Evolutionary conservation across 23 red algal species (phyloP).

Genomic region (Pyropia yezoensis): DNA sequence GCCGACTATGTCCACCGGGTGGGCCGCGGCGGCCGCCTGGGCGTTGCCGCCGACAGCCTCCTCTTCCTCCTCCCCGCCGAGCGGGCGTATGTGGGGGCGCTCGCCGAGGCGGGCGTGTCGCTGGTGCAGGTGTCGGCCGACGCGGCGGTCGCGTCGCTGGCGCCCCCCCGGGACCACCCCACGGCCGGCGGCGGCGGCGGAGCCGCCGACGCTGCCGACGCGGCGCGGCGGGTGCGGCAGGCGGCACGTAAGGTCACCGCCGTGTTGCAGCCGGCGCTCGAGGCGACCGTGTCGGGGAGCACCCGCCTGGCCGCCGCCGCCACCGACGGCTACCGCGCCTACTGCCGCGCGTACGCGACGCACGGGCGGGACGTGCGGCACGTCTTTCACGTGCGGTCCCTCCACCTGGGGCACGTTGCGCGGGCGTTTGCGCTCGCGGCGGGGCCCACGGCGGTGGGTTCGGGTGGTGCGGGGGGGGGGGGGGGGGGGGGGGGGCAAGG

Average conservation of each 20-base stretch:
- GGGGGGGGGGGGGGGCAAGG: slow-evolving; percentile 14
- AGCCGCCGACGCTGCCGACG: not conserved
- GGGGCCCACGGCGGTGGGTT: slow-evolving; percentile 37
- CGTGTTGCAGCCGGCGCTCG: slow-evolving; percentile 35
- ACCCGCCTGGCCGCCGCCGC: slow-evolving; percentile 30
- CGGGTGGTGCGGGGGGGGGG: too few relatives aligned
- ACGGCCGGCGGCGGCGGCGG: too few relatives aligned
- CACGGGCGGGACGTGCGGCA: slow-evolving; percentile 60
- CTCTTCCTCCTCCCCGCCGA: slow-evolving; percentile 75
- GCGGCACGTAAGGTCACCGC: slow-evolving; percentile 27
- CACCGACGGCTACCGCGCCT: slow-evolving; percentile 46
- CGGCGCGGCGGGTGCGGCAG: slow-evolving; percentile 20
- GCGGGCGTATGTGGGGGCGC: slow-evolving; percentile 43
- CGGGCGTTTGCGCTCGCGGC: slow-evolving; percentile 52
- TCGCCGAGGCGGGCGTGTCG: slow-evolving; percentile 20
- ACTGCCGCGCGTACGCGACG: slow-evolving; percentile 76
- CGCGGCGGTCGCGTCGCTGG: slow-evolving; percentile 42
- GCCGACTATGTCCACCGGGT: slow-evolving; percentile 88
- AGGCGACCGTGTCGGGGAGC: slow-evolving; percentile 21
- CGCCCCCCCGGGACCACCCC: slow-evolving; percentile 10
- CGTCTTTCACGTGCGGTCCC: slow-evolving; percentile 59
- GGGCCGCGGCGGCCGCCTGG: slow-evolving; percentile 75
- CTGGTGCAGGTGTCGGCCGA: slow-evolving; percentile 42
- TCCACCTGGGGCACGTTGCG: slow-evolving; percentile 88
- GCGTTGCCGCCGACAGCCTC: slow-evolving; percentile 54